Conservation (phyloP, 164 flowering plant species). For the Protea cynaroides region DNA sequence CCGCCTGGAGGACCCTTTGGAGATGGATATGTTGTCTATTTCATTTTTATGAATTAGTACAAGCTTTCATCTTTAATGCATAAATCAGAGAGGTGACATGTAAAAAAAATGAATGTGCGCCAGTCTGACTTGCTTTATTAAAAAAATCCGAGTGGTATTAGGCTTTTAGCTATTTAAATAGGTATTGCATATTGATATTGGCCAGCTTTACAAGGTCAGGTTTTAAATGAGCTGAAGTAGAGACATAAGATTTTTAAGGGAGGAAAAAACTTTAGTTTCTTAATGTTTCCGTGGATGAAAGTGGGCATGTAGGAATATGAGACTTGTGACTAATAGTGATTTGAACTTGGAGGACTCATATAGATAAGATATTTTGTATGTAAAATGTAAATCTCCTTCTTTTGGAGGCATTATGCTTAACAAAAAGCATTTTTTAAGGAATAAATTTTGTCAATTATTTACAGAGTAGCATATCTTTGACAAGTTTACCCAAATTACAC, state of each 20-base stretch:
- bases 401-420: background rate
- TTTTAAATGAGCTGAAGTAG: background rate
- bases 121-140: background rate
- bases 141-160: background rate
- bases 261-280: background rate
- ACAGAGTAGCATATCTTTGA: too few species aligned
- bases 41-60: too few species aligned
- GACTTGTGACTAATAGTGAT: background rate
- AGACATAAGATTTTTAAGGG: background rate
- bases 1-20: background rate
- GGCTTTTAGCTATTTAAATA: background rate
- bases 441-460: too few species aligned
- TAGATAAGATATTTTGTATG: background rate
- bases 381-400: background rate
- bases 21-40: background rate
- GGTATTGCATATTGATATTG: background rate
- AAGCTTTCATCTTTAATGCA: too few species aligned
- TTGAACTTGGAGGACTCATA: background rate
- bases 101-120: background rate
- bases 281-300: background rate
- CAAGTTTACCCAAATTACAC: too few species aligned
- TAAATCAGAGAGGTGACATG: background rate
- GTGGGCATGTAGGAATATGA: background rate
- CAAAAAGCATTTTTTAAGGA: background rate
- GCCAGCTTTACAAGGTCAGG: background rate